Evolutionary conservation across 2,329 filamentous ascomycete genomes (phyloP).

Genomic region (Cladophialophora bantiana): DNA sequence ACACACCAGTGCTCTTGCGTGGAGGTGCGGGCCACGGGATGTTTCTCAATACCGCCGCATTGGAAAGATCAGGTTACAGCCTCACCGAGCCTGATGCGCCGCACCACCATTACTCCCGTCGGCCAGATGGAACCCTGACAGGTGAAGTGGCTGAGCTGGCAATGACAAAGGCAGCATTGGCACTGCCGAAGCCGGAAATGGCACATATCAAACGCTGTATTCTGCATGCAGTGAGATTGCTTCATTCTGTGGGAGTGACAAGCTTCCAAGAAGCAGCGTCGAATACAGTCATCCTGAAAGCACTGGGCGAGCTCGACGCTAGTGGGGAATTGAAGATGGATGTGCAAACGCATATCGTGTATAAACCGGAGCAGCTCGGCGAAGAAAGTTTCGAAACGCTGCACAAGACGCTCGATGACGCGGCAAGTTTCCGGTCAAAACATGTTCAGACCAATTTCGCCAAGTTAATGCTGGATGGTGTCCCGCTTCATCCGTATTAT

Average conservation of each 20-base stretch:
- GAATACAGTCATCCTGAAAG: slow-evolving; percentile 42
- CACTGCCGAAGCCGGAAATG: slow-evolving; percentile 39
- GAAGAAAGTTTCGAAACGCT: slow-evolving; percentile 39
- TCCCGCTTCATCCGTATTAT: slow-evolving; percentile 44
- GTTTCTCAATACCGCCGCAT: slow-evolving; percentile 43
- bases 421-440: slow-evolving; percentile 40
- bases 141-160: slow-evolving; percentile 44
- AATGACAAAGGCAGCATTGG: slow-evolving; percentile 39
- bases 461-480: slow-evolving; percentile 48
- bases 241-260: slow-evolving; percentile 44
- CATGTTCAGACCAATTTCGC: slow-evolving; percentile 46
- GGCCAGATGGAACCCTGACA: slow-evolving; percentile 42
- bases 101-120: slow-evolving; percentile 41
- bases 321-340: slow-evolving; percentile 41
- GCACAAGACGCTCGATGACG: slow-evolving; percentile 40
- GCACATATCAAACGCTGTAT: slow-evolving; percentile 42
- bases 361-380: slow-evolving; percentile 40
- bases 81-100: slow-evolving; percentile 37
- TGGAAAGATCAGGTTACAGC: slow-evolving; percentile 42
- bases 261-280: slow-evolving; percentile 46
- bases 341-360: slow-evolving; percentile 41
- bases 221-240: slow-evolving; percentile 38
- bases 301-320: slow-evolving; percentile 42
- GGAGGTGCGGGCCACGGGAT: slow-evolving; percentile 44
- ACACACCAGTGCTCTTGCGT: slow-evolving; percentile 43